Percentiles rank a stretch among this genome's conserved stretches.
phyloP scores from a whole-genome alignment of 257 asterid species.

The Agastache rugosa region DNA sequence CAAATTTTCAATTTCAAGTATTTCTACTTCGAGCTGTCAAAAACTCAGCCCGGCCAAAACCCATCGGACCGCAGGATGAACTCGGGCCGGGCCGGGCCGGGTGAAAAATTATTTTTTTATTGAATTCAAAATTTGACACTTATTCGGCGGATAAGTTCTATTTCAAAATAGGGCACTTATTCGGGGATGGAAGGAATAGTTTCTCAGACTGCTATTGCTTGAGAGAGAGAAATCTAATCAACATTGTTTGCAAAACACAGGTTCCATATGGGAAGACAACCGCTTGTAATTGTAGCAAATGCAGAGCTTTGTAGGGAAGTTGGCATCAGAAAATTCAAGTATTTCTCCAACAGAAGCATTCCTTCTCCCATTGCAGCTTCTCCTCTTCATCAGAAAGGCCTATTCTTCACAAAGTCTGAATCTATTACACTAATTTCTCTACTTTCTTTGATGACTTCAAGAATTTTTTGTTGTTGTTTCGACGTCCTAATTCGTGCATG shows the following conservation, averaged over 20 bases:
- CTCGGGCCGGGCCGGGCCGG: too few species aligned
- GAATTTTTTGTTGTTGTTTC: not conserved
- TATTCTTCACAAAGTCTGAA: constrained; percentile 80
- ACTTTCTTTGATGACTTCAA: not conserved
- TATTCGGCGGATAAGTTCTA: too few species aligned
- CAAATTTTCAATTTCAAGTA: not conserved
- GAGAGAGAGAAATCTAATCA: not conserved
- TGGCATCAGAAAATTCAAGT: constrained; percentile 85
- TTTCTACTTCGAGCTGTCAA: too few species aligned
- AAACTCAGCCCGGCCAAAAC: too few species aligned
- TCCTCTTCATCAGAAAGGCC: constrained; percentile 96
- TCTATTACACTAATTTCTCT: not conserved
- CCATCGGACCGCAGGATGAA: too few species aligned
- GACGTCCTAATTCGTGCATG: not conserved
- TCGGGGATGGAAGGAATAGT: too few species aligned
- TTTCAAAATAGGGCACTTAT: too few species aligned
- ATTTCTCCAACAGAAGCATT: constrained; percentile 80
- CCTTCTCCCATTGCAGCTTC: constrained; percentile 95
- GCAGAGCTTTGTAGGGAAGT: constrained; percentile 92
- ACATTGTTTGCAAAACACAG: constrained; percentile 38
- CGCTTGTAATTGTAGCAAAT: constrained; percentile 85
- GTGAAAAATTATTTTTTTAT: too few species aligned
- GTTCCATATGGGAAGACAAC: constrained; percentile 98
- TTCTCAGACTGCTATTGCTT: too few species aligned
- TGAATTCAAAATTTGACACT: too few species aligned